A percentile compares a stretch with the other conserved stretches of the same genome.
These are phyloP conservation scores for Candida hungchunana DNA, from an alignment of 805 yeast genomes.

Conservation along the genomic window DNA sequence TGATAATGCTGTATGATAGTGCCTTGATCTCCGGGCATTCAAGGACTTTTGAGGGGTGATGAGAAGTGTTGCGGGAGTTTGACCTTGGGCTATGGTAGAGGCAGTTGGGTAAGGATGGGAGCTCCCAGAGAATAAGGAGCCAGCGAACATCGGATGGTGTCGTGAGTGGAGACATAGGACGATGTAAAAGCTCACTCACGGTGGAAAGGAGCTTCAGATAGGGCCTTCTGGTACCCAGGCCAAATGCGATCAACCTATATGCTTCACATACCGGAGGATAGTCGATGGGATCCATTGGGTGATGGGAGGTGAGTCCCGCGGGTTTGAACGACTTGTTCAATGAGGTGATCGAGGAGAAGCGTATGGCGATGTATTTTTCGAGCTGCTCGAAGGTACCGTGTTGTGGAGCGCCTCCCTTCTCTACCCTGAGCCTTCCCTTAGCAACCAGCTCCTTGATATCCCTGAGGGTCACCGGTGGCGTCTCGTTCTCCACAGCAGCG, in stretches of 20 bases:
- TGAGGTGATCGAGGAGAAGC: conserved; percentile 44
- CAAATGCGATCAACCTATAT: conserved; percentile 39
- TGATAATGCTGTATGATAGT: conserved; percentile 63
- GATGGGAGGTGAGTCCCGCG: neutral
- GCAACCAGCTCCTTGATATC: conserved; percentile 4
- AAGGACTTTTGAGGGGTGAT: too few species aligned
- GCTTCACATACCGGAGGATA: conserved; percentile 41
- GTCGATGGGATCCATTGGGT: conserved; percentile 44
- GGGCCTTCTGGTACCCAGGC: conserved; percentile 60
- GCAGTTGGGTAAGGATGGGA: conserved; percentile 56
- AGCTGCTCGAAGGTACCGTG: conserved; percentile 43
- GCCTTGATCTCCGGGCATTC: conserved; percentile 50
- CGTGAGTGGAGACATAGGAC: conserved; percentile 37
- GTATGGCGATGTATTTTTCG: conserved; percentile 39
- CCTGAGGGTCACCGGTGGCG: neutral
- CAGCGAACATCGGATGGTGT: conserved; percentile 47
- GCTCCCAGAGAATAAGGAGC: conserved; percentile 62
- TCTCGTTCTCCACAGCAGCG: neutral
- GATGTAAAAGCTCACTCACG: conserved; percentile 46
- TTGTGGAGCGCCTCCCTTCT: conserved; percentile 4
- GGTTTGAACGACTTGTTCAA: conserved; percentile 54
- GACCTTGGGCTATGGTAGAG: conserved; percentile 33
- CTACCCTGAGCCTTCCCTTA: conserved; percentile 5
- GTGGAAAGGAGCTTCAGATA: conserved; percentile 50
- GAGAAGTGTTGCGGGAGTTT: too few species aligned